Conservation (phyloP, 2,329 filamentous ascomycete genomes). For the Aspergillus felis region DNA sequence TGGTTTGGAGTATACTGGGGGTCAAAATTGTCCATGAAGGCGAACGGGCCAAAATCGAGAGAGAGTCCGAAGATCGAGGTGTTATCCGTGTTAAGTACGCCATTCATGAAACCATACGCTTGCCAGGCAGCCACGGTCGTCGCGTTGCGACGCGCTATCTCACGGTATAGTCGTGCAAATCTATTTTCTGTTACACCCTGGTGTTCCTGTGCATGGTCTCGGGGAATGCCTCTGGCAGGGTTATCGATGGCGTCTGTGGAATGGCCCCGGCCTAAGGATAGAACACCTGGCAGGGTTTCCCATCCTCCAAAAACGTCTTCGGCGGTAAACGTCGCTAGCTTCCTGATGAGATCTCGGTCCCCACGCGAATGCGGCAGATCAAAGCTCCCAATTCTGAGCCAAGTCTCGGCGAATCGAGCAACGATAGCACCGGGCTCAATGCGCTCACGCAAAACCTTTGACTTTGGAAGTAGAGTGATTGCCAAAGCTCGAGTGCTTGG, state of each 20-base stretch:
- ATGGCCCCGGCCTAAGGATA: slow-evolving; percentile 43
- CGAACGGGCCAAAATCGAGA: slow-evolving; percentile 94
- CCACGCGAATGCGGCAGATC: slow-evolving; percentile 82
- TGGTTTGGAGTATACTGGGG: slow-evolving; percentile 94
- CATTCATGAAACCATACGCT: slow-evolving; percentile 98
- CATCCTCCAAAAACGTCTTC: slow-evolving; percentile 86
- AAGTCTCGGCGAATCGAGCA: slow-evolving; percentile 81
- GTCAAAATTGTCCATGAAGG: slow-evolving; percentile 96
- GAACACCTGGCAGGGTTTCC: slow-evolving; percentile 68
- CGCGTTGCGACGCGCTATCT: slow-evolving; percentile 81
- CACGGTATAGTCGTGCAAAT: slow-evolving; percentile 80
- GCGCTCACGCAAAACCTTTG: slow-evolving; percentile 71
- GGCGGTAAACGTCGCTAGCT: slow-evolving; percentile 75
- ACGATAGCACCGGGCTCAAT: slow-evolving; percentile 91
- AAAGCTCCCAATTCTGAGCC: slow-evolving; percentile 93
- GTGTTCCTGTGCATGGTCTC: slow-evolving; percentile 62
- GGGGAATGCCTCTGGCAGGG: slow-evolving; percentile 52
- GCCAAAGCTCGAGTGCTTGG: slow-evolving; percentile 83
- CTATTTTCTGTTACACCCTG: slow-evolving; percentile 72
- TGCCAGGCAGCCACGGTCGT: slow-evolving; percentile 90
- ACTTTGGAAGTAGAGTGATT: slow-evolving; percentile 69
- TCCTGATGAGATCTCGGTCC: slow-evolving; percentile 69
- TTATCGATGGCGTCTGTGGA: slow-evolving; percentile 35
- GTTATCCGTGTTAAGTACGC: slow-evolving; percentile 96
- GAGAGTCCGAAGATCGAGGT: slow-evolving; percentile 85